phyloP scores from a whole-genome alignment of 805 yeast genomes.

The Yarrowia alimentaria region DNA sequence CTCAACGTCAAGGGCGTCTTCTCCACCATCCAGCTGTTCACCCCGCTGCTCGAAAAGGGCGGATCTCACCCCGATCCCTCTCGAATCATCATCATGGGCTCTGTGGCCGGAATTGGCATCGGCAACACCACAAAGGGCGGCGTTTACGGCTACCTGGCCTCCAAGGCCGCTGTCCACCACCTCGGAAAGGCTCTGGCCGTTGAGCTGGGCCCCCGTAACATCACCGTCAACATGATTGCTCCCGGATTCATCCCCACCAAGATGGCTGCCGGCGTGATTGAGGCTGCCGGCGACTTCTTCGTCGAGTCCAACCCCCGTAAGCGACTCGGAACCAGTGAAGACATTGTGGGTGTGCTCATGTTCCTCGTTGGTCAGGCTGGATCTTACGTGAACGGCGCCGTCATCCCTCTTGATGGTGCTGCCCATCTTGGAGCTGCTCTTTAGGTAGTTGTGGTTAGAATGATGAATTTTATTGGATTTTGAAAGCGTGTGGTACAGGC shows the following conservation, averaged over 20 bases:
- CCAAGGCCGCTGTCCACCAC: constrained; percentile 74
- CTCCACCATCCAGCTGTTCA: constrained; percentile 59
- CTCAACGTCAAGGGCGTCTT: constrained; percentile 69
- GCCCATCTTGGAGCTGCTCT: constrained; percentile 31
- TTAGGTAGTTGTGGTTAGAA: constrained; percentile 21
- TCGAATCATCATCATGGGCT: constrained; percentile 63
- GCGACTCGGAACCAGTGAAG: constrained; percentile 62
- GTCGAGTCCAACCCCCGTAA: constrained; percentile 54
- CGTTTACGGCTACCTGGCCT: constrained; percentile 68
- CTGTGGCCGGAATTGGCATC: constrained; percentile 55
- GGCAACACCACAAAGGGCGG: constrained; percentile 47
- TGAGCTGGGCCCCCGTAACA: constrained; percentile 63
- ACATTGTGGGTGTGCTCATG: constrained; percentile 54
- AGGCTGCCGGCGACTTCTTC: constrained; percentile 54
- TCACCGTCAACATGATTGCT: constrained; percentile 67
- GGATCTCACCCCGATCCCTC: constrained; percentile 60
- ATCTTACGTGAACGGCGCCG: constrained; percentile 63
- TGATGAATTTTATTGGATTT: too few species aligned
- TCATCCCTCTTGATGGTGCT: constrained; percentile 73
- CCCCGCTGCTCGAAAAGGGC: constrained; percentile 55
- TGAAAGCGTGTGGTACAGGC: too few species aligned
- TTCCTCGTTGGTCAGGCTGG: constrained; percentile 59
- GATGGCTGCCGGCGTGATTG: constrained; percentile 66
- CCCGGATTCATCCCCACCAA: constrained; percentile 78
- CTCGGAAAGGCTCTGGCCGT: constrained; percentile 61